Conservation (phyloP, 2,329 filamentous ascomycete genomes). For the Ilyonectria robusta region DNA sequence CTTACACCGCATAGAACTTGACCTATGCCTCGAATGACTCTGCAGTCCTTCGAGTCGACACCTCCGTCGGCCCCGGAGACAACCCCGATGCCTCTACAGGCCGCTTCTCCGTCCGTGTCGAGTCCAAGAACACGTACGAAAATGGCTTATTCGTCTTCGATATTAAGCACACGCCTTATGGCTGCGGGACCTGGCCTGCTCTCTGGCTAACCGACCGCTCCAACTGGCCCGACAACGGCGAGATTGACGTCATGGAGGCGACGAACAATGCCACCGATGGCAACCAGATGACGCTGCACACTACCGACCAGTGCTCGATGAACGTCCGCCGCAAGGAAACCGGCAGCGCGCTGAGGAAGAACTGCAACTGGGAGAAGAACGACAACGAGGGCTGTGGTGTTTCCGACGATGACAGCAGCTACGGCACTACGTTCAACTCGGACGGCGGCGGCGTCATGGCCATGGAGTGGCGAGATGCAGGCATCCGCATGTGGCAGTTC, state of each 20-base stretch:
- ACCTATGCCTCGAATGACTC: slow-evolving; percentile 69
- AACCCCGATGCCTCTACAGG: slow-evolving; percentile 68
- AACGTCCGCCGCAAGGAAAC: slow-evolving; percentile 68
- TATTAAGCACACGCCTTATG: slow-evolving; percentile 73
- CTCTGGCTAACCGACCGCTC: slow-evolving; percentile 74
- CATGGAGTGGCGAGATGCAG: slow-evolving; percentile 71
- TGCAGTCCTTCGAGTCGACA: slow-evolving; percentile 74
- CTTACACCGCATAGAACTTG: slow-evolving; percentile 64
- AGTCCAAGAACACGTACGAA: slow-evolving; percentile 72
- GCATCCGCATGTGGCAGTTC: slow-evolving; percentile 77
- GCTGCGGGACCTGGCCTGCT: slow-evolving; percentile 76
- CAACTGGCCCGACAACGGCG: slow-evolving; percentile 75
- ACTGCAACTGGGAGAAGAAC: slow-evolving; percentile 67
- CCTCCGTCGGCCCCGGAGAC: slow-evolving; percentile 63
- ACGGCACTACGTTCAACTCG: slow-evolving; percentile 66
- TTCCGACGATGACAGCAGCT: slow-evolving; percentile 57
- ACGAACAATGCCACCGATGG: slow-evolving; percentile 68
- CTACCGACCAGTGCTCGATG: slow-evolving; percentile 66
- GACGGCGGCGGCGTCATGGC: slow-evolving; percentile 72
- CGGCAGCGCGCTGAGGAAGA: slow-evolving; percentile 57
- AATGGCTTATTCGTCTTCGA: slow-evolving; percentile 79
- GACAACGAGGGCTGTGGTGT: slow-evolving; percentile 73
- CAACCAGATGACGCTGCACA: slow-evolving; percentile 74
- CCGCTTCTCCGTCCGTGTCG: slow-evolving; percentile 74
- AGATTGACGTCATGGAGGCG: slow-evolving; percentile 75